Conservation (phyloP, 371 early-diverging fungal genomes). For the Mucor indicus region DNA sequence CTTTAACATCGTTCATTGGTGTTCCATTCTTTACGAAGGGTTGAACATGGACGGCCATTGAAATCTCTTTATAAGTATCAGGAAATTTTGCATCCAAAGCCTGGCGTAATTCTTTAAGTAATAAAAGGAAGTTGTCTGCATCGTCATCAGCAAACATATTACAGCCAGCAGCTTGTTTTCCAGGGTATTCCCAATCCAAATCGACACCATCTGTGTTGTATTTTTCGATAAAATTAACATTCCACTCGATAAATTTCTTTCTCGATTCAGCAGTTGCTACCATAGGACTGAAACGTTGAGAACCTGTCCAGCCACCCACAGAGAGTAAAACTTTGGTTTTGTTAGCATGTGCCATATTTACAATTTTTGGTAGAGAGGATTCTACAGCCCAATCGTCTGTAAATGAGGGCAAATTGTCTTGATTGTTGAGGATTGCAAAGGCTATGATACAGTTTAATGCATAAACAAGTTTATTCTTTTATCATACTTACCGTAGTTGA, state of each 20-base stretch:
- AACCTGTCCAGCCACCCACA: constrained; percentile 82
- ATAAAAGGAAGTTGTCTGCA: constrained; percentile 51
- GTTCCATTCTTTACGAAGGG: constrained; percentile 50
- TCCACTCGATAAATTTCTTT: constrained; percentile 57
- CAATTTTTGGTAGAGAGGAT: constrained; percentile 38
- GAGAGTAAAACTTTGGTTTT: constrained; percentile 68
- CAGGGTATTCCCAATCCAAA: constrained; percentile 83
- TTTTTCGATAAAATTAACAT: constrained; percentile 41
- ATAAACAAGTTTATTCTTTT: no score
- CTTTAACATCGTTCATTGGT: constrained; percentile 54
- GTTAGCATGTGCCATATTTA: constrained; percentile 47
- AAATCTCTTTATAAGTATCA: constrained; percentile 56
- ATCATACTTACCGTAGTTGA: constrained; percentile 58
- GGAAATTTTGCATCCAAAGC: constrained; percentile 61
- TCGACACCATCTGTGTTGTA: constrained; percentile 57
- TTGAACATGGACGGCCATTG: constrained; percentile 68
- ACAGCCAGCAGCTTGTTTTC: constrained; percentile 63
- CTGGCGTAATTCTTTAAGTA: constrained; percentile 59
- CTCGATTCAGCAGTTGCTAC: constrained; percentile 39
- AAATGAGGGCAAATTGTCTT: constrained; percentile 38
- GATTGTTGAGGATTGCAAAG: constrained; percentile 36
- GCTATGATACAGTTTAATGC: no score
- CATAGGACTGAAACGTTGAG: constrained; percentile 60
- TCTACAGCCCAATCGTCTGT: constrained; percentile 48
- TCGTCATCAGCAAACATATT: constrained; percentile 53